phyloP scores from a whole-genome alignment of 2,329 filamentous ascomycete species.

The Fulvia fulva region DNA sequence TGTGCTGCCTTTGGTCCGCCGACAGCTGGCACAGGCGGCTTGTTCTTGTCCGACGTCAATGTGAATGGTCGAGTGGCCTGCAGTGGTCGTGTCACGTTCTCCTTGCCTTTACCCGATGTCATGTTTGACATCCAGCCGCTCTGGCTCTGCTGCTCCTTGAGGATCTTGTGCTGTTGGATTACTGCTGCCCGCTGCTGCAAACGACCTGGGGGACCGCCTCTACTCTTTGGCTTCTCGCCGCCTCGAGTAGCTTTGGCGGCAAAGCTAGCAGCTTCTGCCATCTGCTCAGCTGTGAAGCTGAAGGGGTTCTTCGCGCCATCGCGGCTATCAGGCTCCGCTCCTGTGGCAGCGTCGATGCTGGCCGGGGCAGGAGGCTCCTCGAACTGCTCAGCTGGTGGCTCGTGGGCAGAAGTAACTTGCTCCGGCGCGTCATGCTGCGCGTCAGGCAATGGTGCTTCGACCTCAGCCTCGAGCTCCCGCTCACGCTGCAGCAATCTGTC shows the following conservation, averaged over 20 bases:
- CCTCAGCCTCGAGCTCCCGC: background rate
- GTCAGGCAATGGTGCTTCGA: too few species aligned
- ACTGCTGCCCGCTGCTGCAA: background rate
- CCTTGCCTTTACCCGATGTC: background rate
- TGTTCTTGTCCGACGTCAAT: background rate
- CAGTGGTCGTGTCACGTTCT: background rate
- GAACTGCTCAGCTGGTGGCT: background rate
- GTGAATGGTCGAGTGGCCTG: background rate
- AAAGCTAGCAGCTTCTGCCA: slow-evolving; percentile 11
- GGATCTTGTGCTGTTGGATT: background rate
- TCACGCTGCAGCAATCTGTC: background rate
- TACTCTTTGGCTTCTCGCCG: background rate
- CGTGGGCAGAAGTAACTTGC: background rate
- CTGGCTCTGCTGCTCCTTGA: background rate
- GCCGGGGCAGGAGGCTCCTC: background rate
- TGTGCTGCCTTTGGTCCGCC: background rate
- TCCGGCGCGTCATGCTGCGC: background rate
- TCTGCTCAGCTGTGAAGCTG: slow-evolving; percentile 5
- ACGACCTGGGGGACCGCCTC: background rate
- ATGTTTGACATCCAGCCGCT: background rate
- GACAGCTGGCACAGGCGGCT: background rate
- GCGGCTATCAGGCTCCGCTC: background rate
- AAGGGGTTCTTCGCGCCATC: slow-evolving; percentile 2
- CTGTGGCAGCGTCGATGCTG: too few species aligned
- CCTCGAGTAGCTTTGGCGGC: slow-evolving; percentile 4